Evolutionary conservation across 2,329 filamentous ascomycete genomes (phyloP), one percentile per base, ranked within the genome.

Genomic region (Lizonia empirigonia): DNA sequence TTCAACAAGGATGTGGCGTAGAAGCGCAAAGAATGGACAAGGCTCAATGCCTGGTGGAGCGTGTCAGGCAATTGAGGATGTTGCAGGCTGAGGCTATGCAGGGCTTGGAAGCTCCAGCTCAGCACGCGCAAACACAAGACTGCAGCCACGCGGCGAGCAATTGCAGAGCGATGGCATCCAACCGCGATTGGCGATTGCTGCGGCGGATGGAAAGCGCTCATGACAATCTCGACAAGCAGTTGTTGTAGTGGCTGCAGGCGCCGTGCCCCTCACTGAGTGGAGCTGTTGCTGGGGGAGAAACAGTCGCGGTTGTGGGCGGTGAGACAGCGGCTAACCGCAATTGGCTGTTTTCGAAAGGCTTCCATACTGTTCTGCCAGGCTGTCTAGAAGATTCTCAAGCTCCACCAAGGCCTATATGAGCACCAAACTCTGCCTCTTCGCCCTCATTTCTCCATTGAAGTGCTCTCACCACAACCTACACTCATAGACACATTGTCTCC

Each of bases 311-410:
- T 45, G 12, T n/a, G 15, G 64, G 63, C 67, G 67, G 67, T 70
- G 61, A 68, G 53, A 30, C 30, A 16, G 10, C 18, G 19, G 33
- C 34, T 29, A 20, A 19, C 16, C 26, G 6, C n/a, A 56, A 70
- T 70, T 69, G 66, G 67, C 54, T 46, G 34, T 15, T 26, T 27
- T 29, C 55, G 15, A 53, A 27, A 20, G 42, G 50, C 58, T 70
- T 70, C 66, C 63, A 58, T 60, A n/a, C n/a, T n/a, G n/a, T n/a
- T n/a, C n/a, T n/a, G n/a, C n/a, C n/a, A 30, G 27, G 15, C 55
- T 65, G 60, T 68, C 67, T 70, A 69, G 68, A 70, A 70, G 63
- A 69, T 72, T 71, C 68, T 71, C 60, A 63, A 70, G 63, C 65
- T 68, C 63, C 65, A 63, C 62, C 57, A 60, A 40, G 51, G 56